Base-by-base conservation (phyloP, 345 rosid genomes). In the Rhodomyrtus tomentosa region DNA sequence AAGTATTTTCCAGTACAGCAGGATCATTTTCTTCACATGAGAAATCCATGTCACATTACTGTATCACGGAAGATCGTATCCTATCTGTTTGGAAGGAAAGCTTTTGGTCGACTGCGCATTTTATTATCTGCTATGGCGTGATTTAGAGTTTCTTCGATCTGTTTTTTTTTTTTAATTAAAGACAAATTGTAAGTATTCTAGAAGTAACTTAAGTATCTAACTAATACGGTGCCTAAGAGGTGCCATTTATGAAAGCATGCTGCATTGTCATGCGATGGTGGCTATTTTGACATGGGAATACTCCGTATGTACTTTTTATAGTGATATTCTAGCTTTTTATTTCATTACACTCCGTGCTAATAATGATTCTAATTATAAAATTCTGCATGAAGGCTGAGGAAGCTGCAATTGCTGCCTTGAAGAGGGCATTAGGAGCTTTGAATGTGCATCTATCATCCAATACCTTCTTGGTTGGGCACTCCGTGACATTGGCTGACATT, bases 391-490 rank as follows among this genome's bases (percentile, higher is more conserved):
- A 97, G 99, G 93, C 89, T 80, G 99, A 97, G 95, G 99, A 97
- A 92, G 92, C 90, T 50, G 84, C 92, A 7, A 84, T 97, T 84
- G 51, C 98, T 84, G 87, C 93, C 12, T 68, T 96, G 91, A 96
- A 93, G 92, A 95, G 99, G 89, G 94, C 91, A 6, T 89, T 97
- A 59, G 98, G 73, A 62, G 98, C 96, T 82, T 84, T 97, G 88
- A 95, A 94, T 91, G 84, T 89, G 12, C 88, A 97, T 87, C 92
- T 96, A 86, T 89, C 96, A 73, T 90, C 95, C 56, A 95, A 90
- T 89, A 97, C 99, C 3, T 97, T 86, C 90, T 89, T 97, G 90
- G 99, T 97, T 74, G 99, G 99, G 53, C 94, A 97, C 83, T 91
- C 98, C 27, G 93, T 97, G 50, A 95, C 95, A 36, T 92, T 97